These are phyloP conservation scores for Phytopythium vexans DNA, from an alignment of 352 stramenopile species.

Conservation along the genomic window DNA sequence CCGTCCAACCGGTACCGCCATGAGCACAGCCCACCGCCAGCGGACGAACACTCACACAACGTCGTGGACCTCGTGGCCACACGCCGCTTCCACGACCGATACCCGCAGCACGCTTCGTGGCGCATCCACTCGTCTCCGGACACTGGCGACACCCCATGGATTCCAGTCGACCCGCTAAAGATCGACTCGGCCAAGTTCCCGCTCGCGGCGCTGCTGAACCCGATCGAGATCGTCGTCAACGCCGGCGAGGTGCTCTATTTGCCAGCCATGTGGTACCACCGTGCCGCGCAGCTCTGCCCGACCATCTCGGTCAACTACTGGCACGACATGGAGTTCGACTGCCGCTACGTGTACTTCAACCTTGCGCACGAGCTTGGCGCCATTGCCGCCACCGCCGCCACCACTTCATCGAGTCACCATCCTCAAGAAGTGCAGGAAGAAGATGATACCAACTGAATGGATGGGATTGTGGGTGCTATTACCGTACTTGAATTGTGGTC, in stretches of 20 bases:
- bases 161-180: slow-evolving; percentile 72
- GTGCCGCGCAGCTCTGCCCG: slow-evolving; percentile 60
- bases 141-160: slow-evolving; percentile 69
- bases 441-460: background rate
- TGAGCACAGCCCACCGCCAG: slow-evolving; percentile 3
- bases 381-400: background rate
- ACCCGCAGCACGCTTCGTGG: slow-evolving; percentile 42
- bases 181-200: slow-evolving; percentile 59
- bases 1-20: slow-evolving; percentile 61
- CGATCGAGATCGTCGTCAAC: slow-evolving; percentile 67
- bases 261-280: slow-evolving; percentile 84
- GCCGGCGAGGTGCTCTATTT: slow-evolving; percentile 73
- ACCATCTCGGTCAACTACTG: slow-evolving; percentile 90
- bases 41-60: slow-evolving; percentile 2
- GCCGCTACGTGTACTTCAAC: slow-evolving; percentile 85
- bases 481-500: too few species aligned
- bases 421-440: background rate
- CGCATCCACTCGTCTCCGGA: slow-evolving; percentile 39
- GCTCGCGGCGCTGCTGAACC: slow-evolving; percentile 39
- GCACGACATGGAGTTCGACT: slow-evolving; percentile 89
- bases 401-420: background rate
- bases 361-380: slow-evolving; percentile 61
- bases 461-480: too few species aligned
- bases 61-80: slow-evolving; percentile 26
- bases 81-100: slow-evolving; percentile 45